phyloP scores from a whole-genome alignment of 805 yeast species.

The Yarrowia sp. region DNA sequence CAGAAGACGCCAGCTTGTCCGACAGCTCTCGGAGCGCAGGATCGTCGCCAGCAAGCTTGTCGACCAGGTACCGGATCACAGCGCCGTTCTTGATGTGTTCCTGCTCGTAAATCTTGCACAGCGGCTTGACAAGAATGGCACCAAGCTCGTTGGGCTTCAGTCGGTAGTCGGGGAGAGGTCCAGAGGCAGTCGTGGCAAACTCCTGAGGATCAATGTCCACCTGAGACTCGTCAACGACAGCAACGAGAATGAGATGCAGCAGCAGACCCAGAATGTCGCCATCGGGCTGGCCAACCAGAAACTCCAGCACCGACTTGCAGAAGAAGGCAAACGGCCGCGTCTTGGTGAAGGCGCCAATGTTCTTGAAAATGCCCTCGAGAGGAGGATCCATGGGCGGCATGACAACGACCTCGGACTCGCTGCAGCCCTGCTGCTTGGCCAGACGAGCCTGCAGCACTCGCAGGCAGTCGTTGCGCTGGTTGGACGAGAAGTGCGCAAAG shows the following conservation, averaged over 20 bases:
- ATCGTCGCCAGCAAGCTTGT: neutral
- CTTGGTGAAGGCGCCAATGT: conserved; percentile 33
- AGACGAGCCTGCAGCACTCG: conserved; percentile 54
- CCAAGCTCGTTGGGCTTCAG: neutral
- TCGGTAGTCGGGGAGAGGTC: conserved; percentile 17
- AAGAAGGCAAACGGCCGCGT: conserved; percentile 27
- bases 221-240: conserved; percentile 4
- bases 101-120: neutral
- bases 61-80: neutral
- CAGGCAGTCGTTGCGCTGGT: conserved; percentile 81
- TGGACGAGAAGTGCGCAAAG: conserved; percentile 72
- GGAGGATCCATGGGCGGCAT: conserved; percentile 50
- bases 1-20: neutral
- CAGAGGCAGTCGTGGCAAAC: conserved; percentile 9
- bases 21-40: neutral
- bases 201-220: conserved; percentile 3
- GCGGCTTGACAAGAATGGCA: neutral
- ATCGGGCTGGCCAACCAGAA: conserved; percentile 2
- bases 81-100: conserved; percentile 1
- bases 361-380: conserved; percentile 58
- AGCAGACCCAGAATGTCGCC: neutral
- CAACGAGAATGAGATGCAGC: conserved; percentile 12
- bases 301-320: conserved; percentile 21
- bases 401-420: conserved; percentile 52
- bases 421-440: conserved; percentile 43